phyloP scores from a whole-genome alignment of 2,329 filamentous ascomycete species.

The Aspergillus fructus region DNA sequence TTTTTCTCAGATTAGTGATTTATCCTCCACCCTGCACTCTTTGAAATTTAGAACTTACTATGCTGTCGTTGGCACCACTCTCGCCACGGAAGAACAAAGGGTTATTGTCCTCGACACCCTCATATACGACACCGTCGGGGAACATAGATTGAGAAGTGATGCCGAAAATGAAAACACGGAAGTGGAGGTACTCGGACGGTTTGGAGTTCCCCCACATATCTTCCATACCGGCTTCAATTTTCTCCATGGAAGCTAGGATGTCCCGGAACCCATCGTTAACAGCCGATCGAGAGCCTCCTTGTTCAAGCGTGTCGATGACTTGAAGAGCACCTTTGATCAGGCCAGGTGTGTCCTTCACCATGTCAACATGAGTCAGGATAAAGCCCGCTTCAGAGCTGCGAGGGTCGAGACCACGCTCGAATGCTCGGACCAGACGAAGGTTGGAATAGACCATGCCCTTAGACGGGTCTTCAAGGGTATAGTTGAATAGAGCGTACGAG shows the following conservation, averaged over 20 bases:
- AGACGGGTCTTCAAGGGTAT: constrained; percentile 56
- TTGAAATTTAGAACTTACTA: constrained; percentile 52
- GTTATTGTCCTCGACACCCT: constrained; percentile 70
- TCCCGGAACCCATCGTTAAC: constrained; percentile 66
- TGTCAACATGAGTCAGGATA: constrained; percentile 92
- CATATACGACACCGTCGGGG: constrained; percentile 84
- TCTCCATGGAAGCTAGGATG: constrained; percentile 63
- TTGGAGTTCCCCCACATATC: constrained; percentile 89
- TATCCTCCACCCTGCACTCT: not conserved
- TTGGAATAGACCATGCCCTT: constrained; percentile 58
- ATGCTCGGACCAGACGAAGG: constrained; percentile 83
- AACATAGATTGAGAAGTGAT: constrained; percentile 95
- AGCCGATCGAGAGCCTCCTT: constrained; percentile 49
- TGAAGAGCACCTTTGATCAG: constrained; percentile 72
- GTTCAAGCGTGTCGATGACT: constrained; percentile 60
- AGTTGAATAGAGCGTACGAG: constrained; percentile 64
- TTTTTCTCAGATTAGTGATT: not conserved
- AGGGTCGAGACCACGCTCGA: constrained; percentile 84
- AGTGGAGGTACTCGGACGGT: constrained; percentile 79
- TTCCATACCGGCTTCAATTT: constrained; percentile 80
- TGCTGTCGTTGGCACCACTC: constrained; percentile 90
- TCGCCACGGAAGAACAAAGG: constrained; percentile 85
- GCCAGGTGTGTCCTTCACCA: constrained; percentile 82
- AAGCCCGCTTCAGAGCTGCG: constrained; percentile 90
- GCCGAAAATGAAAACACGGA: constrained; percentile 96